Evolutionary conservation across 495 filamentous ascomycete genomes (phyloP), one percentile per base, ranked within the genome.

Genomic region (Trichoderma virens): DNA sequence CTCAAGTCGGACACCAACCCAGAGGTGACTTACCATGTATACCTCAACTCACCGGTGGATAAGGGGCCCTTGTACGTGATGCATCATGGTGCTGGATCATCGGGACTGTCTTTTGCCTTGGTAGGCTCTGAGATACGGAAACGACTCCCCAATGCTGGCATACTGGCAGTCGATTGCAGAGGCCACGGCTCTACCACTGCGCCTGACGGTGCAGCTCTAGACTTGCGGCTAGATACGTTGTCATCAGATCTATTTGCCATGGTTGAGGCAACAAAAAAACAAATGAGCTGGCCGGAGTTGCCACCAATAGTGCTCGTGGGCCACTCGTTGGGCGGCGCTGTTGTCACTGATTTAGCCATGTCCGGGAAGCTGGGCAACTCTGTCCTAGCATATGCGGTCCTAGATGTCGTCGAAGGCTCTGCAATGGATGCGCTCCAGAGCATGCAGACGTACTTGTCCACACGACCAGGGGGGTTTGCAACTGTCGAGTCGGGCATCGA

Each of bases 261-360:
- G 32, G 78, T 98, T 64, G 72, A 79, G 20, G 78, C 89, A 62
- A 88, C 89, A 0, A 79, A 86, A 63, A 62, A 72, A 9, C 75
- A 81, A 64, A 86, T 93, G 82, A 76, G 74, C 63, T 97, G 93
- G 93, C 70, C 82, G 2, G 77, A 76, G 31, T 70, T 92, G 2
- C 94, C 94, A 3, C 85, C 88, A 51, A 74, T 94, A 14, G 75
- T 97, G 23, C 81, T 98, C 0, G 86, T 99, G 4, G 94, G 94
- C n/a, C 94, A 99, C 76, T 94, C 90, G 56, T 82, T 99, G 0
- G 94, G 94, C 34, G 94, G 95, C n/a, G 92, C 94, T 28, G 91
- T 99, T 2, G 89, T 97, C 23, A 93, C 90, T 3, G 85, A 97
- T 67, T 81, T 93, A 28, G 92, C 92, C 1, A 86, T 81, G 68